Evolutionary conservation across 2,329 filamentous ascomycete species (phyloP), one percentile per base, ranked within the genome.

Genomic region (Ophiostoma sp.): DNA sequence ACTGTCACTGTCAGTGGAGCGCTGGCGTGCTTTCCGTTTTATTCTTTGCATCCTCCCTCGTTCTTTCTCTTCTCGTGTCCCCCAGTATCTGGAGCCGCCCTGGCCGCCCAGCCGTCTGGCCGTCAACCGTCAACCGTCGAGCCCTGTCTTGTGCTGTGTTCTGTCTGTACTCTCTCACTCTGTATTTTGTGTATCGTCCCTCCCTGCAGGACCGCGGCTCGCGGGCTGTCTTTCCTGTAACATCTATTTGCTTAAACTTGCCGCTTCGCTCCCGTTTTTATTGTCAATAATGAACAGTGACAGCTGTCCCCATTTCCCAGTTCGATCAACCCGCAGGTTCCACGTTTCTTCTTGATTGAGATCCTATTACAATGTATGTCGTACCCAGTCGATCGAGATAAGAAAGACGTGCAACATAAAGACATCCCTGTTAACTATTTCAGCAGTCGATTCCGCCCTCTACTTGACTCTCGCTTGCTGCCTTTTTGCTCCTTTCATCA

Each of bases 331-430:
- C 69, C 52, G 50, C 45, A 12, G 42, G 25, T 31, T 39, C 15
- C 66, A 52, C 33, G 69, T 71, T 71, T 71, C 70, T 71, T 52
- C 28, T 71, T 71, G 57, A 71, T 71, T 71, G 70, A 42, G 70
- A 57, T 71, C 70, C 70, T 71, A 64, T 33, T 11, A 22, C 22
- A 8, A 52, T 22, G 22, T 19, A 50, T 17, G 7, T 4, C 48
- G 15, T 52, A n/a, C n/a, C n/a, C n/a, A n/a, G 19, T n/a, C 9
- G 17, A 22, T 52, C 50, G 50, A 9, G 39, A 42, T 42, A 42
- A 52, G 17, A 52, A 2, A 22, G 6, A 9, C n/a, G 17, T 50
- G 48, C 48, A n/a, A 50, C 17, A 4, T 9, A 17, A 55, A 15
- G n/a, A 4, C 11, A 22, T 25, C 50, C 50, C 7, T 55, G 11